These are phyloP conservation scores for Alnus glutinosa DNA, from an alignment of 306 rosid species.

Conservation along the genomic window DNA sequence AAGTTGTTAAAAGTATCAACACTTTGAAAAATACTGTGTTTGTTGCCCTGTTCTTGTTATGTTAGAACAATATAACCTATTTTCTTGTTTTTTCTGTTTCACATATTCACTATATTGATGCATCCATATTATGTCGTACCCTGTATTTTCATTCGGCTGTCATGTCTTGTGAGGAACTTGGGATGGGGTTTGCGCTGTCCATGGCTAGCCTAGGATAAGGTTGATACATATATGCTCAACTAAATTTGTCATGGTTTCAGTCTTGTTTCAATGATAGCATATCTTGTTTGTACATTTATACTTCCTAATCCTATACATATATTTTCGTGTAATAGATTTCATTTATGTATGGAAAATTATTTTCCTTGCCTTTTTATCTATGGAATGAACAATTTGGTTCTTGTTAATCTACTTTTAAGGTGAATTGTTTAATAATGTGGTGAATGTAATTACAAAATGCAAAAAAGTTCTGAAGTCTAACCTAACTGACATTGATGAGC, in stretches of 20 bases:
- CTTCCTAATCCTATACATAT: background rate
- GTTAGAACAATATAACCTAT: no score
- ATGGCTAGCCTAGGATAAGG: background rate
- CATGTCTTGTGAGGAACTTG: background rate
- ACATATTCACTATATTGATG: no score
- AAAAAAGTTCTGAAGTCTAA: conserved; percentile 64
- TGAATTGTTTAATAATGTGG: conserved; percentile 55
- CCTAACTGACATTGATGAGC: conserved; percentile 78
- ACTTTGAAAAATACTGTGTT: background rate
- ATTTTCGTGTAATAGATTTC: background rate
- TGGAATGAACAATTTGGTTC: conserved; percentile 9
- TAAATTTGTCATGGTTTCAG: background rate
- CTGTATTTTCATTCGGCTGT: background rate
- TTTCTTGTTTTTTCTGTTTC: no score
- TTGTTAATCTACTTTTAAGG: conserved; percentile 43
- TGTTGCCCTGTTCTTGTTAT: background rate
- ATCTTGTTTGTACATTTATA: conserved; percentile 7
- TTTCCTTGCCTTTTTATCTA: background rate
- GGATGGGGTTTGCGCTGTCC: background rate
- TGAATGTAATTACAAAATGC: conserved; percentile 61
- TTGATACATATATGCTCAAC: background rate
- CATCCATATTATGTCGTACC: no score
- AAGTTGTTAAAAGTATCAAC: background rate
- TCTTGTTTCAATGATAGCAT: background rate
- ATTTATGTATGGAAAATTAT: background rate